phyloP scores from a whole-genome alignment of 208 protist genomes.

The Trypanosoma conorhini region DNA sequence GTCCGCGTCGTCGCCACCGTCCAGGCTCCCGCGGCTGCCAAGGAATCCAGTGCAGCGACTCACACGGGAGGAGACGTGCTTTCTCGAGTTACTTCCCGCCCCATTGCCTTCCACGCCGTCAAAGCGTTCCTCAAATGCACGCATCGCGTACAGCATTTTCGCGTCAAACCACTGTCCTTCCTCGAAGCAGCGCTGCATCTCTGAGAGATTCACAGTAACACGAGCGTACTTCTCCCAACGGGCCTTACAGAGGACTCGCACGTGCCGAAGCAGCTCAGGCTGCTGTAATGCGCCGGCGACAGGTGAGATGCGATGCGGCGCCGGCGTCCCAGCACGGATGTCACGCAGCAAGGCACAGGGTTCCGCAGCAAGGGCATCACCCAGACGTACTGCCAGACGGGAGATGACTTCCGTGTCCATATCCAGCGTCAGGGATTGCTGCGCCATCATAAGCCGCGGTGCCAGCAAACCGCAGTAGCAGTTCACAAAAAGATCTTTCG shows the following conservation, averaged over 20 bases:
- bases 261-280: constrained; percentile 33
- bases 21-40: not conserved
- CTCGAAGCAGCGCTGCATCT: constrained; percentile 45
- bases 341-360: constrained; percentile 63
- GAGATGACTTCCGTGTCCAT: constrained; percentile 54
- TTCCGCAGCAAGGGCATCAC: constrained; percentile 35
- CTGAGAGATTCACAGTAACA: constrained; percentile 33
- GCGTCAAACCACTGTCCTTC: constrained; percentile 43
- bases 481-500: constrained; percentile 58
- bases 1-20: constrained; percentile 2
- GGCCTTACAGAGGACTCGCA: constrained; percentile 54
- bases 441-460: constrained; percentile 43
- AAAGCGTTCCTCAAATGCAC: constrained; percentile 55
- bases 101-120: not conserved
- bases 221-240: constrained; percentile 67
- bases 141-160: constrained; percentile 50
- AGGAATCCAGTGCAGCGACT: not conserved
- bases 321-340: constrained; percentile 32
- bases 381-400: constrained; percentile 52
- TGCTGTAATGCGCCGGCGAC: not conserved
- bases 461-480: constrained; percentile 58
- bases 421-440: constrained; percentile 30
- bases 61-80: not conserved
- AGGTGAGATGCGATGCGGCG: not conserved
- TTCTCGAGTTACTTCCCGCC: not conserved